Base-by-base conservation (phyloP, 1,284 basidiomycete genomes). In the Moniliophthora roreri region DNA sequence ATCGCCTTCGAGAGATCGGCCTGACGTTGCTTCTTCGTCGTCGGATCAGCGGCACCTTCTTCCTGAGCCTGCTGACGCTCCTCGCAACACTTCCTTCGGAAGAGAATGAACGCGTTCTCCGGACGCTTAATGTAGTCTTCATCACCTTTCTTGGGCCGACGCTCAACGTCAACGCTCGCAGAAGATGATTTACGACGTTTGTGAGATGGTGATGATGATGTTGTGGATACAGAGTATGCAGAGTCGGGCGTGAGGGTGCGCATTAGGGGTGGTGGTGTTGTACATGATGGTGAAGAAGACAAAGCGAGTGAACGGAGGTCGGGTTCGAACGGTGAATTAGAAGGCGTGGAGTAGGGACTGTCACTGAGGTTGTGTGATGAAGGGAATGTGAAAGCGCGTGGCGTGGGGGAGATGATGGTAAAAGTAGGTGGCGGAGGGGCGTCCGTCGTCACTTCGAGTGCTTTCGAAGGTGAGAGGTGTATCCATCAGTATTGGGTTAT, bases 81-180 rank as follows among this genome's bases (percentile, higher is more conserved):
- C 68, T 87, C 83, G 68, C 84, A 87, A 69, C 84, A 86, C 62
- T 85, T 81, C 59, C 87, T 79, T 53, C 87, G 80, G 78, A 89
- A 89, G 50, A 89, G 77, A 65, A 89, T 89, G 76, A 89, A 89
- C 20, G 87, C 87, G 63, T 89, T 89, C 71, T 89, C 87, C 3
- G 87, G 87, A 26, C 87, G 81, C 68, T 89, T 89, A 72, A 89
- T 81, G 65, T 89, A 89, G 66, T 87, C 85, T 52, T 87, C 84
- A 68, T 89, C 87, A 63, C 87, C 87, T 71, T 84, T 86, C 71
- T 81, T 86, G 4, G 87, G 87, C 58, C 87, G 76, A 57, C 83
- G 84, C 62, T 87, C 85, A 70, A 75, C 70, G 61, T 80, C 75
- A 66, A 81, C 80, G 67, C 75, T 76, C 60, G 78, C 78, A 58